Evolutionary conservation across 2,329 filamentous ascomycete species (phyloP).

Genomic region (Diaporthe longicolla): DNA sequence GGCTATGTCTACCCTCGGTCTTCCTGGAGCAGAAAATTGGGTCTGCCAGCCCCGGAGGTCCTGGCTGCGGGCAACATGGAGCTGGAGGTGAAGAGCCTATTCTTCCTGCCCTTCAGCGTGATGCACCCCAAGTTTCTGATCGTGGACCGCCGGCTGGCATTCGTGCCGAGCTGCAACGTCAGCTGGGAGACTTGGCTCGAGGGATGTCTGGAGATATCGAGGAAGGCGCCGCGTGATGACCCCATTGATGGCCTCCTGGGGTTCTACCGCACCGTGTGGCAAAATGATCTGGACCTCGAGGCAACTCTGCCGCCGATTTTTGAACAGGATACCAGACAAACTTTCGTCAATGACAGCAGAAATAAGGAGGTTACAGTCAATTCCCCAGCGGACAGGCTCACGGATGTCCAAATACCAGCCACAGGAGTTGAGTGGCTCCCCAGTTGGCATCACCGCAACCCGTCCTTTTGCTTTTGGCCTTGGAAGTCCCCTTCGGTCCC

Average conservation of each 20-base stretch:
- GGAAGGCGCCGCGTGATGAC: slow-evolving; percentile 58
- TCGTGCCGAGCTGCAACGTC: slow-evolving; percentile 85
- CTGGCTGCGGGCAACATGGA: slow-evolving; percentile 73
- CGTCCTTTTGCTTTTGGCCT: slow-evolving; percentile 71
- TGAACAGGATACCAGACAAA: not conserved
- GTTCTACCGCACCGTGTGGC: slow-evolving; percentile 82
- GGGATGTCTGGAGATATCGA: slow-evolving; percentile 75
- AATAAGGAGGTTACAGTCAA: slow-evolving; percentile 42
- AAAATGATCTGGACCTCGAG: slow-evolving; percentile 47
- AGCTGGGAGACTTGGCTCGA: slow-evolving; percentile 93
- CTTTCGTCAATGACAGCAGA: slow-evolving; percentile 37
- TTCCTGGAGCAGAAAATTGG: slow-evolving; percentile 73
- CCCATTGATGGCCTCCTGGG: slow-evolving; percentile 72
- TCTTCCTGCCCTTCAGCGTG: slow-evolving; percentile 85
- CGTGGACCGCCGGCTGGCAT: slow-evolving; percentile 75
- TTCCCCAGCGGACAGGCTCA: slow-evolving; percentile 36
- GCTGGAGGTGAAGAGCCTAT: slow-evolving; percentile 81
- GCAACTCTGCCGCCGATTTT: not conserved
- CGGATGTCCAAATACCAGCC: slow-evolving; percentile 58
- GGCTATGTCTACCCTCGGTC: slow-evolving; percentile 74
- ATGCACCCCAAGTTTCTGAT: slow-evolving; percentile 90
- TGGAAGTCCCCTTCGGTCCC: slow-evolving; percentile 69
- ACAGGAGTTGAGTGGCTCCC: slow-evolving; percentile 68
- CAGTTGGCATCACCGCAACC: slow-evolving; percentile 80
- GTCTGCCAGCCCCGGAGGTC: slow-evolving; percentile 69